Evolutionary conservation across 192 early-diverging fungal genomes (phyloP), one percentile per base, ranked within the genome.

Genomic region (Coemansia sp.): DNA sequence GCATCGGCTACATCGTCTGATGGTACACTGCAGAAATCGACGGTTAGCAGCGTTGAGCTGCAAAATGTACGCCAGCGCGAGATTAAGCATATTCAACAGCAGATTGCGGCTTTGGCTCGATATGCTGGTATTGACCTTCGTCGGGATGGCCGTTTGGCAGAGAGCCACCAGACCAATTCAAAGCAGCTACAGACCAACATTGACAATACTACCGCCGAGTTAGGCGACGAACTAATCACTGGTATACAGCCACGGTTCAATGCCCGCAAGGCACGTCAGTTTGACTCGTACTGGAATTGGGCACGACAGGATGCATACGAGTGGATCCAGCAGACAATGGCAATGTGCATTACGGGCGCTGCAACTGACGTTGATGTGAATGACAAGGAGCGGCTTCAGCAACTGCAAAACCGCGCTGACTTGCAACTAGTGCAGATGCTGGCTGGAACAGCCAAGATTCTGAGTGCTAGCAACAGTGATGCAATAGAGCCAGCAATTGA

Each of bases 41-140:
- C 85, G 20, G 89, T 98, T 63, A 93, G 93, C 85, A 89, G 86
- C 71, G 93, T 91, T 55, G 94, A 93, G 53, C 89, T 98, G 70
- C 84, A 90, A 61, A 84, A 80, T 14, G 79, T 91, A 66, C 89
- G 91, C 76, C 81, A 86, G 60, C 85, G 85, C 63, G 86, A 90
- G 58, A 84, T 88, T 51, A 63, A 78, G 47, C 76, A 93, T 68
- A 84, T 92, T 56, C 84, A 86, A 42, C 85, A 87, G 74, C 95
- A 98, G 67, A 85, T 98, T 37, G 86, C 91, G 73, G 85, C 88
- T 44, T 87, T 89, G 56, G 92, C 93, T 50, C 88, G 88, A 50
- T 92, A 93, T 70, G 83, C 94, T 34, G 89, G 83, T 84, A 58
- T 82, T 5, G 90, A 96, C 67, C 82, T 93, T 18, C 86, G 88